These are phyloP conservation scores for Paraphaeosphaeria sporulosa DNA, from an alignment of 2,329 filamentous ascomycete species.

Conservation along the genomic window DNA sequence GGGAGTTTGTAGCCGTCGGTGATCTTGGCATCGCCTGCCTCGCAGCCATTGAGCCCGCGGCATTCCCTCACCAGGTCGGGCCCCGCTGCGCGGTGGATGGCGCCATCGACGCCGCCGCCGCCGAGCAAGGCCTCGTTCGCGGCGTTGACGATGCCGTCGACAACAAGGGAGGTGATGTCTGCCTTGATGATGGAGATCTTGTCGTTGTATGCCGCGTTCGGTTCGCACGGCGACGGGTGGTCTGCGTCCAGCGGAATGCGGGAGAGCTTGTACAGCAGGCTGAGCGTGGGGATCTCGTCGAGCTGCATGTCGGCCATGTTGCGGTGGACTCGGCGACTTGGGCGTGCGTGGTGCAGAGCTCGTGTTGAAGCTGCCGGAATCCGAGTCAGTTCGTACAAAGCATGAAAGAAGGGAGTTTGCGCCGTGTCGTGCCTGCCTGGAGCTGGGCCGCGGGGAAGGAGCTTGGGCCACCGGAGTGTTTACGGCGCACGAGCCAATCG, in stretches of 20 bases:
- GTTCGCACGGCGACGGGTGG: conserved; percentile 20
- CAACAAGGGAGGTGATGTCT: conserved; percentile 81
- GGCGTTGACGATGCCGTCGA: conserved; percentile 91
- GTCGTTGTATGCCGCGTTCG: conserved; percentile 61
- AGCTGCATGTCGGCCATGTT: conserved; percentile 48
- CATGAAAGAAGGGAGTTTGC: not conserved
- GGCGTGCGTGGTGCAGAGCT: not conserved
- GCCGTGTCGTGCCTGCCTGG: not conserved
- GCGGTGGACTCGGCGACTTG: not conserved
- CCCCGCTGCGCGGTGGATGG: conserved; percentile 87
- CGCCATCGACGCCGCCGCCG: conserved; percentile 80
- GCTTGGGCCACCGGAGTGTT: conserved; percentile 9
- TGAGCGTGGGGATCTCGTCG: conserved; percentile 68
- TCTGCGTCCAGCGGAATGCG: conserved; percentile 51
- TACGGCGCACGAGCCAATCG: not conserved
- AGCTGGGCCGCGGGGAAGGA: not conserved
- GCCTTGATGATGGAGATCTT: conserved; percentile 74
- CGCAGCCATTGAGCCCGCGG: conserved; percentile 72
- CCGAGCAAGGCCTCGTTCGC: conserved; percentile 81
- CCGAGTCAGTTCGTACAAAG: not conserved
- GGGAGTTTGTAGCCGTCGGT: conserved; percentile 80
- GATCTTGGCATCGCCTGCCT: conserved; percentile 82
- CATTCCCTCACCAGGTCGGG: conserved; percentile 74
- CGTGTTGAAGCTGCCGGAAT: not conserved
- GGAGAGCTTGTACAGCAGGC: conserved; percentile 69